Percentiles rank a stretch among this genome's conserved stretches.
phyloP scores from a whole-genome alignment of 495 filamentous ascomycete genomes.

The Tuber borchii region DNA sequence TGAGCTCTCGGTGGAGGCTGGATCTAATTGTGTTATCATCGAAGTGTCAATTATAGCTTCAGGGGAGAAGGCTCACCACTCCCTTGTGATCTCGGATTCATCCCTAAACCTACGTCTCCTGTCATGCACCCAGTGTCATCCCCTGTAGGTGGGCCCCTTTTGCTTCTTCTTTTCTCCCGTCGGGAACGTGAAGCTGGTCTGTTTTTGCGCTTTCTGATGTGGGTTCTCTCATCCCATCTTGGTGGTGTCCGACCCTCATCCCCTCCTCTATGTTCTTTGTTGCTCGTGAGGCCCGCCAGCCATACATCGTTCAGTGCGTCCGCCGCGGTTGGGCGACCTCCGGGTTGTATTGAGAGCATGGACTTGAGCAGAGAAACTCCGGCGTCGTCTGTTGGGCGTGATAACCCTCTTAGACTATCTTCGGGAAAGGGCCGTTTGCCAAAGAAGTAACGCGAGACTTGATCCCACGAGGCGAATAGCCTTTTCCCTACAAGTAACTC shows the following conservation, averaged over 20 bases:
- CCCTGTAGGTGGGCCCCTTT: background rate
- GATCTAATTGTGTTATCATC: background rate
- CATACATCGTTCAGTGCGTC: background rate
- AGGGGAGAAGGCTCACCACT: background rate
- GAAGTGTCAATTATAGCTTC: background rate
- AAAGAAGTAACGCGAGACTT: too few relatives aligned
- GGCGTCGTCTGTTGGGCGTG: background rate
- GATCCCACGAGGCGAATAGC: too few relatives aligned
- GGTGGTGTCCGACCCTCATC: background rate
- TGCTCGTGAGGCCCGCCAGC: background rate
- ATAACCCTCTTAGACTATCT: background rate
- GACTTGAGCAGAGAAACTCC: background rate
- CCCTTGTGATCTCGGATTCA: background rate
- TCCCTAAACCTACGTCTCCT: background rate
- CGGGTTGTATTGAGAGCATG: background rate
- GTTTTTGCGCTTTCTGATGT: background rate
- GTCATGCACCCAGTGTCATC: background rate
- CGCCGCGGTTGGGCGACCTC: background rate
- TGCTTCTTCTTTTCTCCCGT: background rate
- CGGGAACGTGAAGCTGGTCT: background rate
- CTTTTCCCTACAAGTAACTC: too few relatives aligned
- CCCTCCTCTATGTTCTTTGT: too few relatives aligned
- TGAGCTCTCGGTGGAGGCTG: background rate
- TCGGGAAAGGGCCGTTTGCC: background rate
- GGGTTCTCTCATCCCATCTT: fast-evolving